Conservation (phyloP, 495 filamentous ascomycete species). For the Penicillium lagena region DNA sequence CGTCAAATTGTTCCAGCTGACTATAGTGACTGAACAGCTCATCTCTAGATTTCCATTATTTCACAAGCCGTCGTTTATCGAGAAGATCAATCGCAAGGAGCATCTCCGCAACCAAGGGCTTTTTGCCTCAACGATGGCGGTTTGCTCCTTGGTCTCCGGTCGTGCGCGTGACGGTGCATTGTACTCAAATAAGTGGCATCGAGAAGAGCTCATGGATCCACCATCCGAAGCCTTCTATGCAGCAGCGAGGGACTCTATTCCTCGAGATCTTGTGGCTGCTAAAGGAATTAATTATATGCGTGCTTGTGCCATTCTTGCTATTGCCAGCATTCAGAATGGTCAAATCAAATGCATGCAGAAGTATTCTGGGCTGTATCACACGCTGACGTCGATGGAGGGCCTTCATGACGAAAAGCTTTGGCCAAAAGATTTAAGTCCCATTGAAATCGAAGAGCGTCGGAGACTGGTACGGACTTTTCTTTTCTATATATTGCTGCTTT, state of each 20-base stretch:
- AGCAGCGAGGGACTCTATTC: slow-evolving; percentile 35
- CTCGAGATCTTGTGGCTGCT: slow-evolving; percentile 26
- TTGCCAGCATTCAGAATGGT: slow-evolving; percentile 42
- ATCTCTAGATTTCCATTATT: slow-evolving; percentile 40
- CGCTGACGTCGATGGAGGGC: slow-evolving; percentile 33
- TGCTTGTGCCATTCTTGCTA: slow-evolving; percentile 37
- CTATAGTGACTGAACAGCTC: slow-evolving; percentile 1
- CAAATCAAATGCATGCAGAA: slow-evolving; percentile 41
- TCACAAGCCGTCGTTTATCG: slow-evolving; percentile 33
- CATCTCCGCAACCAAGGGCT: slow-evolving; percentile 34
- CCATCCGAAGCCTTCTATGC: slow-evolving; percentile 40
- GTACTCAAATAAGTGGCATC: slow-evolving; percentile 20
- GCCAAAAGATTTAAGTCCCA: slow-evolving; percentile 32
- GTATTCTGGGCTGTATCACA: slow-evolving; percentile 41
- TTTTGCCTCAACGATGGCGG: slow-evolving; percentile 44
- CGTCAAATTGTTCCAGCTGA: background rate
- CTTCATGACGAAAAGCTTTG: slow-evolving; percentile 45
- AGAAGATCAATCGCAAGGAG: slow-evolving; percentile 27
- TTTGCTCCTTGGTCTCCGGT: slow-evolving; percentile 39
- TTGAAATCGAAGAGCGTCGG: slow-evolving; percentile 42
- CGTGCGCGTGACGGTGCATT: slow-evolving; percentile 42
- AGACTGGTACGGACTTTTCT: slow-evolving; percentile 28
- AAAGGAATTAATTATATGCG: slow-evolving; percentile 39
- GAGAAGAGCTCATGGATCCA: slow-evolving; percentile 19
- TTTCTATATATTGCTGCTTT: background rate